phyloP scores from a whole-genome alignment of 257 asterid genomes.

The Thymus quinquecostatus region DNA sequence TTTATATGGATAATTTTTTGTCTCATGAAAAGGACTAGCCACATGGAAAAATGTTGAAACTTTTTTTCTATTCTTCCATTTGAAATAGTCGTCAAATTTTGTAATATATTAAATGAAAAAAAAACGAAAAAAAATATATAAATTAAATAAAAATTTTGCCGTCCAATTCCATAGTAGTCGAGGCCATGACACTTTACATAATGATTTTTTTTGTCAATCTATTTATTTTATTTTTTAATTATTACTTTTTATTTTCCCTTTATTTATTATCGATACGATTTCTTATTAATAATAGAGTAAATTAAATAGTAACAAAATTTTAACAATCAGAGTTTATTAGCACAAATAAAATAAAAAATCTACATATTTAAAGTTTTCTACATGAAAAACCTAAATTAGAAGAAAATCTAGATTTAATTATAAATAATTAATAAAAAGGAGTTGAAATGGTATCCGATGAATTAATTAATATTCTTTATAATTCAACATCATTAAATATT shows the following conservation, averaged over 20 bases:
- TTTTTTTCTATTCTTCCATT: background rate
- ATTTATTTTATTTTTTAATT: too few species aligned
- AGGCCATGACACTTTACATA: background rate
- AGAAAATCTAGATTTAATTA: background rate
- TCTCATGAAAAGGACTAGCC: constrained; percentile 6
- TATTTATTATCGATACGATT: too few species aligned
- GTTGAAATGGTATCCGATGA: too few species aligned
- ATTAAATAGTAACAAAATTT: too few species aligned
- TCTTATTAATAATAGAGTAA: too few species aligned
- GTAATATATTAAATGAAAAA: background rate
- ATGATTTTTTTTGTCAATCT: too few species aligned
- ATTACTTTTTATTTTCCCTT: too few species aligned
- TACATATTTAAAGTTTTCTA: background rate
- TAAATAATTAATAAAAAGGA: background rate
- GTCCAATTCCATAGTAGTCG: constrained; percentile 6
- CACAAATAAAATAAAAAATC: background rate
- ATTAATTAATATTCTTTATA: background rate
- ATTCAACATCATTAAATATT: constrained; percentile 14
- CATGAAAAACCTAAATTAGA: background rate
- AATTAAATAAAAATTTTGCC: background rate
- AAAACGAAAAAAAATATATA: background rate
- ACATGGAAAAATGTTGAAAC: background rate
- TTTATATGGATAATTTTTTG: background rate
- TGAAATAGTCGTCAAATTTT: background rate
- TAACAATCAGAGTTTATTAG: too few species aligned